These are phyloP conservation scores for Furcasterigmium furcatum DNA, from an alignment of 2,329 filamentous ascomycete genomes.

Conservation along the genomic window DNA sequence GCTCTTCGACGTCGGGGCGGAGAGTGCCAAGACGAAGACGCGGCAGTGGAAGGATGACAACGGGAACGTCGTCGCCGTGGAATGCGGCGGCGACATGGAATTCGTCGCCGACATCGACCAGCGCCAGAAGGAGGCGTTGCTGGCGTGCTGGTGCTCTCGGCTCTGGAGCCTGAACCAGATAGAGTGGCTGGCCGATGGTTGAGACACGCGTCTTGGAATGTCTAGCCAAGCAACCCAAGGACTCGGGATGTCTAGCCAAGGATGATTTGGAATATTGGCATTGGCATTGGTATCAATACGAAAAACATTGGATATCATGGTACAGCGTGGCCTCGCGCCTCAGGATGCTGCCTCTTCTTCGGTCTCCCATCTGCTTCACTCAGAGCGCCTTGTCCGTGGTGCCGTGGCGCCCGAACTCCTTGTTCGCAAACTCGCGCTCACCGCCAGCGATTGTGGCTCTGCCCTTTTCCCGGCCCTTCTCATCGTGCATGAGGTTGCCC, in stretches of 20 bases:
- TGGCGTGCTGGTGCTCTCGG: slow-evolving; percentile 4
- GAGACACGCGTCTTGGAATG: neutral
- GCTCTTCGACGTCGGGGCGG: slow-evolving; percentile 2
- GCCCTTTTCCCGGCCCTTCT: slow-evolving; percentile 27
- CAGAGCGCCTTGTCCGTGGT: slow-evolving; percentile 9
- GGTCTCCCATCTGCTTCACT: neutral
- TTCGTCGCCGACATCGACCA: neutral
- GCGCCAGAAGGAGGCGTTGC: slow-evolving; percentile 2
- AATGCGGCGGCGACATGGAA: slow-evolving; percentile 3
- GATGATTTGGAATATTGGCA: neutral
- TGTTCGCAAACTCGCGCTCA: slow-evolving; percentile 11
- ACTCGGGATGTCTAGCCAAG: too few relatives aligned
- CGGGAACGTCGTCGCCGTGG: slow-evolving; percentile 1
- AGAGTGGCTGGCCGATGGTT: neutral
- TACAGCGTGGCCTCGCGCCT: too few relatives aligned
- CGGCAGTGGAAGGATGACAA: slow-evolving; percentile 1
- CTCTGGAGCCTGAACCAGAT: slow-evolving; percentile 1
- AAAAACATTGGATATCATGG: slow-evolving; percentile 1
- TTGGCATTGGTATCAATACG: neutral
- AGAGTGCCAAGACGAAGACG: neutral
- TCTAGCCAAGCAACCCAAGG: too few relatives aligned
- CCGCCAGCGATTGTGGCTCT: slow-evolving; percentile 15
- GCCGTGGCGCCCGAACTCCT: slow-evolving; percentile 10
- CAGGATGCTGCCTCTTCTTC: too few relatives aligned
- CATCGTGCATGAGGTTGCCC: slow-evolving; percentile 24